Evolutionary conservation across 2,329 filamentous ascomycete genomes (phyloP), one percentile per base, ranked within the genome.

Genomic region (Pseudocercospora cruenta): DNA sequence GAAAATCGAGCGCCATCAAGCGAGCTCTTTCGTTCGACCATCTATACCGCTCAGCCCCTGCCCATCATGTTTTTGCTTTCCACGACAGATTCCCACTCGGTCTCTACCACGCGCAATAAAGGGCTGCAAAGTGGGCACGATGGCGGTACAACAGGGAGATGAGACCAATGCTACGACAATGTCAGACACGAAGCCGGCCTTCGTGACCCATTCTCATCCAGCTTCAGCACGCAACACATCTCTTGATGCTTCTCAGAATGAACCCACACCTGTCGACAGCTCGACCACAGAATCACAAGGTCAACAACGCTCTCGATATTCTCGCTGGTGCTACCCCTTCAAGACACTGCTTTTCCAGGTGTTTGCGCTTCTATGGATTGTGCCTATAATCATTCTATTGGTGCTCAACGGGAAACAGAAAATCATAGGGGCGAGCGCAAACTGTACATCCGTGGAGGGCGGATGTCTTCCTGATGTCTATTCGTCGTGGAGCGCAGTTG

Each of bases 391-490:
- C 4, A 60, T 71, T 9, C 68, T 77, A 5, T 67, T 77, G 7
- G 63, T 69, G 8, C 62, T 77, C 16, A 76, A 78, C 60, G 69
- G 72, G 61, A 68, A 64, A 21, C n/a, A 62, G 5, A 64, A 73
- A 49, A 64, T 73, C 21, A 72, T 77, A 24, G 75, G 75, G 6
- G 67, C 75, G 2, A 74, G 74, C 45, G 71, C 70, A 14, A 53
- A 53, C 12, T 53, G 49, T 19, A 54, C 22, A 28, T 10, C 22
- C 2, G 51, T 54, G 12, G 51, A 54, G 16, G 51, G 51, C 9
- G 51, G 51, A 28, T 54, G 51, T 26, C 24, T 54, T 24, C 51
- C 51, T 8, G 51, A 54, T 26, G 51, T 54, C 51, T 54, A 54
- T 28, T 54, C 51, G 16, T 26, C 21, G 5, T 54, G 21, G 51